Conservation (phyloP, 2,329 filamentous ascomycete genomes). For the Myriosclerotinia scirpicola region DNA sequence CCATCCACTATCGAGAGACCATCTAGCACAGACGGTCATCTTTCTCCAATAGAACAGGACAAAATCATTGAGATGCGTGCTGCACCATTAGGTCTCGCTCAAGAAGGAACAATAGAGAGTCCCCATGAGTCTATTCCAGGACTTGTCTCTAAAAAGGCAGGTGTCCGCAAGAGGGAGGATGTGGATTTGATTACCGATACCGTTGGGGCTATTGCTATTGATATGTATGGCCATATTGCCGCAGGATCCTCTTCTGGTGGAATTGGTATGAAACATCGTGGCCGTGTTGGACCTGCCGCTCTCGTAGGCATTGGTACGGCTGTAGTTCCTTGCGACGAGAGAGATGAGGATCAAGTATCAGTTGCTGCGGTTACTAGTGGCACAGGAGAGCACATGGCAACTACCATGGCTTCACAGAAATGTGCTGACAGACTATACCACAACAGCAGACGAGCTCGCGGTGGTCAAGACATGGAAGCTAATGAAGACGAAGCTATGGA, state of each 20-base stretch:
- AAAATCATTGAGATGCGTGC: slow-evolving; percentile 21
- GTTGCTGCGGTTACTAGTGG: slow-evolving; percentile 90
- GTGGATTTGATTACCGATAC: slow-evolving; percentile 81
- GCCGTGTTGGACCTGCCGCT: slow-evolving; percentile 87
- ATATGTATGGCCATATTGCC: slow-evolving; percentile 81
- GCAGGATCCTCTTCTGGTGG: slow-evolving; percentile 95
- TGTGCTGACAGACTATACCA: slow-evolving; percentile 85
- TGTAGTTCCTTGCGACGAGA: slow-evolving; percentile 73
- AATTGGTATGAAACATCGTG: slow-evolving; percentile 97
- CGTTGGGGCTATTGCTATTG: slow-evolving; percentile 92
- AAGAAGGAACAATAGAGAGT: slow-evolving; percentile 33
- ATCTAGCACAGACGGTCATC: slow-evolving; percentile 35
- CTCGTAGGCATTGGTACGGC: slow-evolving; percentile 89
- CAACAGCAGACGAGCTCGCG: slow-evolving; percentile 58
- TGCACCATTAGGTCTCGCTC: slow-evolving; percentile 27
- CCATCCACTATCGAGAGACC: slow-evolving; percentile 20
- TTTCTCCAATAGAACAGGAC: slow-evolving; percentile 28
- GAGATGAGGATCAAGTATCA: slow-evolving; percentile 66
- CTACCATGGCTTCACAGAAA: slow-evolving; percentile 83
- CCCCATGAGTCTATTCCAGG: slow-evolving; percentile 22
- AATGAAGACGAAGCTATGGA: slow-evolving; percentile 77
- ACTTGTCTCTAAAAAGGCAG: slow-evolving; percentile 26
- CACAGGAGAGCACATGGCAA: slow-evolving; percentile 97
- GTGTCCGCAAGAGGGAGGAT: slow-evolving; percentile 15
- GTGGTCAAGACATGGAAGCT: slow-evolving; percentile 63